These are phyloP conservation scores for Thermothielavioides terrestris DNA, from an alignment of 495 filamentous ascomycete genomes.

Conservation along the genomic window DNA sequence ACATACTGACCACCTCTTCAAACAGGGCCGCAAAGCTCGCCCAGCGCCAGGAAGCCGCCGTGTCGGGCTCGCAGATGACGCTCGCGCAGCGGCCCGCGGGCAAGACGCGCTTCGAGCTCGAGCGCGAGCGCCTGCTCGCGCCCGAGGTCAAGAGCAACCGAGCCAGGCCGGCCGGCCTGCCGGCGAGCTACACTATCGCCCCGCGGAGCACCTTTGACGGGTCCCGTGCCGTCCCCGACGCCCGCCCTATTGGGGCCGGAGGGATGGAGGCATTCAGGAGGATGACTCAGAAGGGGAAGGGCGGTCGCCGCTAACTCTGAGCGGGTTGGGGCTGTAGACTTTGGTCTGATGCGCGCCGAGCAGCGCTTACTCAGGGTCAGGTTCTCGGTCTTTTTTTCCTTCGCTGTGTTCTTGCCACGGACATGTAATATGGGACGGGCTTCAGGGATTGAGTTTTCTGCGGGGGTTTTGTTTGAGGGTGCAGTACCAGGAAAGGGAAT, in stretches of 20 bases:
- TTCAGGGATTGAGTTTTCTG: too few species aligned
- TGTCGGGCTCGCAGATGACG: constrained; percentile 33
- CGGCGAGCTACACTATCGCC: constrained; percentile 73
- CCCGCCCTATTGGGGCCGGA: constrained; percentile 58
- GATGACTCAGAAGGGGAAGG: constrained; percentile 65
- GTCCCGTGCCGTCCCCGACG: constrained; percentile 23
- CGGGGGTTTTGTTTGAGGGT: too few species aligned
- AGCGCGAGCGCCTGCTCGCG: constrained; percentile 61
- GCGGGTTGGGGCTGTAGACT: not conserved
- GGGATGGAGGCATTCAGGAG: constrained; percentile 74
- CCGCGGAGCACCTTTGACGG: constrained; percentile 52
- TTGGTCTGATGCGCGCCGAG: not conserved
- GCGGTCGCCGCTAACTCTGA: constrained; percentile 29
- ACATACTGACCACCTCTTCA: constrained; percentile 6
- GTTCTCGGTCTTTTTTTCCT: too few species aligned
- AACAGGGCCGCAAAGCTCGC: constrained; percentile 44
- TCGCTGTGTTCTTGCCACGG: too few species aligned
- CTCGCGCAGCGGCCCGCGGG: constrained; percentile 38
- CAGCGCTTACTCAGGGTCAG: too few species aligned
- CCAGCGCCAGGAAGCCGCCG: constrained; percentile 34
- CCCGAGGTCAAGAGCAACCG: constrained; percentile 60
- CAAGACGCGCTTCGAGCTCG: constrained; percentile 46
- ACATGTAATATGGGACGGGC: too few species aligned
- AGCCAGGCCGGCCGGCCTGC: constrained; percentile 59
- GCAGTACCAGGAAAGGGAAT: too few species aligned